Evolutionary conservation across 306 rosid genomes (phyloP).

Genomic region (apple (Malus domestica)): ASM211411v1 NC_041792.1:1533501-1534000

Average conservation of each 20-base stretch:
- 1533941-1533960: constrained; percentile 25
- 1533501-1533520: not conserved
- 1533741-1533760: not conserved
- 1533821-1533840: not conserved
- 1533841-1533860: not conserved
- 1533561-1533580: not conserved
- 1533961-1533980: constrained; percentile 90
- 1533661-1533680: not conserved
- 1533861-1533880: not conserved
- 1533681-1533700: not conserved
- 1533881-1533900: not conserved
- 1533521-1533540: not conserved
- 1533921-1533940: not conserved
- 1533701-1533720: not conserved
- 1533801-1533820: not conserved
- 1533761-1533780: no score
- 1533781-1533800: no score
- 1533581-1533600: not conserved
- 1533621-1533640: not conserved
- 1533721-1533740: not conserved
- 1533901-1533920: not conserved
- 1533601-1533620: not conserved
- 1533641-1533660: not conserved
- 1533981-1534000: constrained; percentile 77
- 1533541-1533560: not conserved